phyloP scores from a whole-genome alignment of 495 filamentous ascomycete genomes.

The Saxophila tyrrhenica region DNA sequence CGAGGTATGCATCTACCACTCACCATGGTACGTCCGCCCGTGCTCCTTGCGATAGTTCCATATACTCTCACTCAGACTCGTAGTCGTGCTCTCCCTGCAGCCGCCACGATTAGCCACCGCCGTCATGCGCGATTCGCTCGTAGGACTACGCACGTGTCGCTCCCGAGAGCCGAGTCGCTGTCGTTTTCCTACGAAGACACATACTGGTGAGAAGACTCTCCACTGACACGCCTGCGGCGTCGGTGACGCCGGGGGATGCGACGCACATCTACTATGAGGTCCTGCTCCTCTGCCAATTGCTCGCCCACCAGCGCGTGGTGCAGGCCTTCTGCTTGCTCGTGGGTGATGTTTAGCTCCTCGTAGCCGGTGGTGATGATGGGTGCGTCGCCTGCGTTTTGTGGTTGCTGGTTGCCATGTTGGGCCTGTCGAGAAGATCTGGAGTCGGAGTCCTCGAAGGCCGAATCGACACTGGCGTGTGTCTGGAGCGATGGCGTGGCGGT shows the following conservation, averaged over 20 bases:
- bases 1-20: not conserved
- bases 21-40: slow-evolving; percentile 26
- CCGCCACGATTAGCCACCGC: not conserved
- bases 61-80: slow-evolving; percentile 21
- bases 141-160: slow-evolving; percentile 16
- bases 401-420: not conserved
- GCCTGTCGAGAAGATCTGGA: not conserved
- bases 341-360: not conserved
- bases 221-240: not conserved
- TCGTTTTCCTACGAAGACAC: slow-evolving; percentile 8
- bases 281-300: slow-evolving; percentile 15
- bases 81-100: slow-evolving; percentile 19
- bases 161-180: slow-evolving; percentile 17
- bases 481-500: not conserved
- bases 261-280: slow-evolving; percentile 20
- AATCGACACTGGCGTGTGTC: not conserved
- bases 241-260: not conserved
- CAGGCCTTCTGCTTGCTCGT: not conserved
- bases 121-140: not conserved
- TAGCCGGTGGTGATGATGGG: not conserved
- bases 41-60: slow-evolving; percentile 23
- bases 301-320: not conserved
- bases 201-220: not conserved
- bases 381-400: not conserved
- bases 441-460: not conserved